These are phyloP conservation scores for Iris pallida DNA, from an alignment of 116 monocot species.

Conservation along the genomic window DNA sequence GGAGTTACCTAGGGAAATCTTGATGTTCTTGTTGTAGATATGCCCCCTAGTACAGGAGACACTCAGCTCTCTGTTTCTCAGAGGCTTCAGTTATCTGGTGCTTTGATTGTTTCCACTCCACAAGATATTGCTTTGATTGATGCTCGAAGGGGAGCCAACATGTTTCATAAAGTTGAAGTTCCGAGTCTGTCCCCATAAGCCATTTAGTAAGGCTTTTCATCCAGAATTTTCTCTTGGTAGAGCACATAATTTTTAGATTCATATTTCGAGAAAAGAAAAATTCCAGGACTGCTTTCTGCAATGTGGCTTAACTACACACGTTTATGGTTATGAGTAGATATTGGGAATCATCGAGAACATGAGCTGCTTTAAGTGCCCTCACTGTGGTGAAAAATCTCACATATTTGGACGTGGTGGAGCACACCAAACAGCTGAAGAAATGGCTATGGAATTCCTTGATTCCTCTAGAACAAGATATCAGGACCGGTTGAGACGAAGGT, in stretches of 20 bases:
- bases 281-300: too few species aligned
- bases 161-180: conserved; percentile 98
- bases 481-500: conserved; percentile 80
- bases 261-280: too few species aligned
- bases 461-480: conserved; percentile 69
- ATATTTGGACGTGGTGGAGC: conserved; percentile 93
- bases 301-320: too few species aligned
- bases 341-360: conserved; percentile 89
- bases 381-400: conserved; percentile 74
- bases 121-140: conserved; percentile 95
- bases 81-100: conserved; percentile 89
- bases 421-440: conserved; percentile 52
- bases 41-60: conserved; percentile 97
- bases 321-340: conserved; percentile 21
- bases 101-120: conserved; percentile 92
- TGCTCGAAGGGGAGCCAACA: conserved; percentile 93
- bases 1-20: conserved; percentile 89
- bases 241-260: too few species aligned
- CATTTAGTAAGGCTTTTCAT: too few species aligned
- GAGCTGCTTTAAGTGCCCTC: conserved; percentile 89
- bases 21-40: conserved; percentile 91
- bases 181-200: conserved; percentile 15
- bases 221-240: too few species aligned
- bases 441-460: conserved; percentile 86
- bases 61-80: conserved; percentile 87